Evolutionary conservation across 2,329 filamentous ascomycete species (phyloP), one percentile per base, ranked within the genome.

Genomic region (Penicillium sumatraense): DNA sequence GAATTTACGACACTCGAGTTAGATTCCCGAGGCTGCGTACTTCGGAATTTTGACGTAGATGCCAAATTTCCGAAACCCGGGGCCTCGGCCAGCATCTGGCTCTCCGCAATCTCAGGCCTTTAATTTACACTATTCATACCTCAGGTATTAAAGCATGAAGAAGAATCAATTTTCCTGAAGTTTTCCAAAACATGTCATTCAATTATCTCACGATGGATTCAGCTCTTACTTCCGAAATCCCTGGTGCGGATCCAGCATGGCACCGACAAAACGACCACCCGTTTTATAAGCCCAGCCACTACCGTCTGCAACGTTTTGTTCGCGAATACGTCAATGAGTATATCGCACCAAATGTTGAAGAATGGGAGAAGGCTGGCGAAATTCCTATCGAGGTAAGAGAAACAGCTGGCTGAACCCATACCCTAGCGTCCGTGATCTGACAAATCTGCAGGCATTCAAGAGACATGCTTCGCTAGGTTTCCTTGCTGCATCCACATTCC

Each of bases 241-340:
- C 53, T n/a, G 42, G 36, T 23, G 57, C 53, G 9, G 53, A 59
- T 21, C 57, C 57, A 11, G 50, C 57, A 21, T 59, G 57, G 53
- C 57, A 56, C 24, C 41, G 41, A 7, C 46, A 44, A 6, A 24
- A 56, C n/a, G 53, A 56, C 21, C 57, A 59, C 36, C 58, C 60
- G 7, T 59, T 57, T 27, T 64, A 56, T 51, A 62, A 62, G 29
- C 47, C 58, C 14, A 62, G 56, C 18, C 62, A 64, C 53, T 47
- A 53, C 6, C 49, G 53, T 24, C 23, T 64, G 11, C 62, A 60
- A 26, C 46, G 56, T 3, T 59, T 55, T 31, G 53, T 64, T 53
- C 56, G 62, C 5, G 49, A 58, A 29, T 64, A 60, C 26, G 57
- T 62, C 2, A 48, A 59, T 10, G 40, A 33, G 5, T 49, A 56